Conservation (phyloP, 352 stramenopile genomes). For the Globisporangium polare region DNA sequence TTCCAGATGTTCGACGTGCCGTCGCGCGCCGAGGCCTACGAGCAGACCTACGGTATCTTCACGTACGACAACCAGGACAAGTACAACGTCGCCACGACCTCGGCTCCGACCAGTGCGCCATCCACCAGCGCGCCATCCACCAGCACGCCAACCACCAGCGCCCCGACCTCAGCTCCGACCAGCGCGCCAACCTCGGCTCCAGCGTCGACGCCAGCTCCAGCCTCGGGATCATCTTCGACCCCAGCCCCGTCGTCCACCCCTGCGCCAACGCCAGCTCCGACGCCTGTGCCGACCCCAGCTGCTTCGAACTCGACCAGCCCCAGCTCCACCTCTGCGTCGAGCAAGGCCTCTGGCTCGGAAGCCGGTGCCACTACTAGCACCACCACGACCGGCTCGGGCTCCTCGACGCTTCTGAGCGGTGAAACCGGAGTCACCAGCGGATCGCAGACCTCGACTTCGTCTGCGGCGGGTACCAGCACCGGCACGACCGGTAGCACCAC, state of each 20-base stretch:
- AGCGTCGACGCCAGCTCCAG: neutral
- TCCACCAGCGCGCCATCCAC: neutral
- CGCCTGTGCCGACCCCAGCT: constrained; percentile 6
- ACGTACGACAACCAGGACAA: constrained; percentile 40
- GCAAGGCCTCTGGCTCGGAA: constrained; percentile 4
- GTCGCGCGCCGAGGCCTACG: constrained; percentile 32
- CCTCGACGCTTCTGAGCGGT: neutral
- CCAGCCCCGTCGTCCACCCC: constrained; percentile 18
- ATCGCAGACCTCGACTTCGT: neutral
- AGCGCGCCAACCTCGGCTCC: constrained; percentile 1
- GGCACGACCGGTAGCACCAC: neutral
- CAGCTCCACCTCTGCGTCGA: neutral
- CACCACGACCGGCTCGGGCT: neutral
- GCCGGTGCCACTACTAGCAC: neutral
- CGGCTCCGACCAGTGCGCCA: neutral
- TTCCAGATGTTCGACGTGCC: constrained; percentile 75
- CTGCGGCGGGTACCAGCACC: neutral
- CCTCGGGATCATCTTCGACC: neutral
- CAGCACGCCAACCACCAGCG: no score
- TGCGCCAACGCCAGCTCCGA: constrained; percentile 4
- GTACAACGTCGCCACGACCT: constrained; percentile 28
- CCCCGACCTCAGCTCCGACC: constrained; percentile 8
- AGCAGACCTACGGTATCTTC: constrained; percentile 51
- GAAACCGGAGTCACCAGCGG: neutral
- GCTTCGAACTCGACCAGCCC: neutral